A percentile compares a stretch with the other conserved stretches of the same genome.
These are phyloP conservation scores for Fraxinus latifolia DNA, from an alignment of 305 asterid genomes.

Conservation along the genomic window DNA sequence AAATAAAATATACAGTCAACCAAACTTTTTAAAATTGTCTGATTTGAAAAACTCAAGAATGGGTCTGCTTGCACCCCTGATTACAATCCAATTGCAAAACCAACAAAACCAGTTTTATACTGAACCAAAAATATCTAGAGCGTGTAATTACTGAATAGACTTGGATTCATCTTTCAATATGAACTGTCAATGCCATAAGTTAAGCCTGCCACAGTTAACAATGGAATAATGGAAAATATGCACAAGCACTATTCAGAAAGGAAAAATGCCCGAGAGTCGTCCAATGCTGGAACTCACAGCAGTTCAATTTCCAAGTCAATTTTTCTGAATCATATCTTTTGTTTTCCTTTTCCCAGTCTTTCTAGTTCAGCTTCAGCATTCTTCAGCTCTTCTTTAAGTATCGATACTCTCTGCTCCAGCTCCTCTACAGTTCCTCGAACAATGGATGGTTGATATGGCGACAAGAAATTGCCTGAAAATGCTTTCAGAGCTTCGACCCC, in stretches of 20 bases:
- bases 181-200: not conserved
- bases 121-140: not conserved
- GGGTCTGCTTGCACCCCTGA: not conserved
- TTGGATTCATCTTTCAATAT: not conserved
- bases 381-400: constrained; percentile 55
- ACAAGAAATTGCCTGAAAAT: constrained; percentile 56
- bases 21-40: not conserved
- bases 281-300: not conserved
- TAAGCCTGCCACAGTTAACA: not conserved
- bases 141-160: not conserved
- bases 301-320: not conserved
- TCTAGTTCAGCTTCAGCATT: constrained; percentile 78
- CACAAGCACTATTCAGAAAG: not conserved
- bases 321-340: constrained; percentile 44
- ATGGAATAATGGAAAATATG: not conserved
- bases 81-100: not conserved
- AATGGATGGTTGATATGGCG: constrained; percentile 63
- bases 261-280: not conserved
- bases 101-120: not conserved
- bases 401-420: constrained; percentile 57
- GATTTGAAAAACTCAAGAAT: not conserved
- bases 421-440: constrained; percentile 64
- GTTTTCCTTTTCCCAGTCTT: constrained; percentile 66
- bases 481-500: constrained; percentile 80
- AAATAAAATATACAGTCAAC: not conserved